A percentile compares a stretch with the other conserved stretches of the same genome.
Evolutionary conservation across 1,284 basidiomycete species (phyloP).

Genomic region (Uromyces viciae-fabae): DNA sequence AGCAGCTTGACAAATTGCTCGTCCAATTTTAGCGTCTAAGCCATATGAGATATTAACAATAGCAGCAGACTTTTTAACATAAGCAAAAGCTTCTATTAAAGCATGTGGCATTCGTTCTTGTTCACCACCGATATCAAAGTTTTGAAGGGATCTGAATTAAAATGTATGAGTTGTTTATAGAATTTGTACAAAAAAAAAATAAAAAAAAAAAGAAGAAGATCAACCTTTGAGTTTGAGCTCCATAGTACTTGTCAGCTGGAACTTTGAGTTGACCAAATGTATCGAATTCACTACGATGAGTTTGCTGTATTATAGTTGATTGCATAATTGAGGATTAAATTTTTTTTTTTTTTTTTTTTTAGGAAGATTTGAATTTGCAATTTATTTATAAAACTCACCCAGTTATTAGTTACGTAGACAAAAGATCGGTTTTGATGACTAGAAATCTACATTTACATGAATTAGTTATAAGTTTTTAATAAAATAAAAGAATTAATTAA

Average conservation of each 20-base stretch:
- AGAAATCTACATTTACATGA: too few relatives aligned
- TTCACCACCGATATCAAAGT: conserved; percentile 97
- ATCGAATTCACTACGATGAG: conserved; percentile 63
- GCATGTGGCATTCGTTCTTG: conserved; percentile 87
- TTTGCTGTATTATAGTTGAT: not conserved
- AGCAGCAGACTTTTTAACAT: conserved; percentile 95
- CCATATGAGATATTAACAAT: conserved; percentile 87
- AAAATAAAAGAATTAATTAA: too few relatives aligned
- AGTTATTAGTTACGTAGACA: too few relatives aligned
- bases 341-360: too few relatives aligned
- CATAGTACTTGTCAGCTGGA: conserved; percentile 93
- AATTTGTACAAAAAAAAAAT: conserved; percentile 34
- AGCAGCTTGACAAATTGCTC: conserved; percentile 86
- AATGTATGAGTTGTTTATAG: conserved; percentile 5
- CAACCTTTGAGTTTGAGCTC: conserved; percentile 93
- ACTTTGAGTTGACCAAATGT: conserved; percentile 91
- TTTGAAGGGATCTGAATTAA: conserved; percentile 81
- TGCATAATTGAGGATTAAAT: too few relatives aligned
- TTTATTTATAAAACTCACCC: too few relatives aligned
- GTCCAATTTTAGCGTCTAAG: conserved; percentile 79
- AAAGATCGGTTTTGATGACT: too few relatives aligned
- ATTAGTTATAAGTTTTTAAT: too few relatives aligned
- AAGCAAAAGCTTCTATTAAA: conserved; percentile 94
- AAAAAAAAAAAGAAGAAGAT: conserved; percentile 46
- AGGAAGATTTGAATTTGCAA: too few relatives aligned